Evolutionary conservation across 1,284 basidiomycete species (phyloP), one percentile per base, ranked within the genome.

Genomic region (Thelephora terrestris): DNA sequence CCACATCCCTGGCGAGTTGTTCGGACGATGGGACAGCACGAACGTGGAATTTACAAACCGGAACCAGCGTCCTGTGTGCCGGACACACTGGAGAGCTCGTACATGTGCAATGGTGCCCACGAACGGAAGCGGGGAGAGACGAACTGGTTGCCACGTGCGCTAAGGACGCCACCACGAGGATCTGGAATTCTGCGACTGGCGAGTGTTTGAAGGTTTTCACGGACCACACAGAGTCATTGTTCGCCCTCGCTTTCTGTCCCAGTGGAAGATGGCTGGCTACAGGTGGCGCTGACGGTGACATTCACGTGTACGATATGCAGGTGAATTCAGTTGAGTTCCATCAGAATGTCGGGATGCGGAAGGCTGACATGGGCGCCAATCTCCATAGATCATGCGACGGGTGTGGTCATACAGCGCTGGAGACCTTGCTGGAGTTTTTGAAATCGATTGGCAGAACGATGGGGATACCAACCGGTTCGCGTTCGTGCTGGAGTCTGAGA

Each of bases 161-260:
- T 45, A 47, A 89, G 58, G 89, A 91, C 58, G 69, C 70, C 14
- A 84, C 85, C 3, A 75, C 81, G 3, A 75, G 85, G 39, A 56
- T 91, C 38, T 91, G 88, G 88, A 81, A 91, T 61, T 77, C 79
- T 9, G 72, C 74, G 34, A 81, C 81, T 1, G 89, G 87, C 32
- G 71, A 76, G 37, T 91, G 87, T 60, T 60, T 87, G 25, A 71
- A 76, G 52, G 68, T 77, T 14, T 84, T 91, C 57, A 60, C 60
- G 5, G 81, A 87, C 56, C 82, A 86, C 62, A 76, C 66, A 55
- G 70, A 71, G 24, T 73, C 81, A n/a, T 73, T 87, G 14, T 88
- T 81, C 58, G 73, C 81, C 3, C 55, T 87, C 17, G 66, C 74
- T 7, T 85, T 85, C 58, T 82, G 79, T 57, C 82, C 83, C 0